These are phyloP conservation scores for Athelia psychrophila DNA, from an alignment of 1,284 basidiomycete species.

Conservation along the genomic window DNA sequence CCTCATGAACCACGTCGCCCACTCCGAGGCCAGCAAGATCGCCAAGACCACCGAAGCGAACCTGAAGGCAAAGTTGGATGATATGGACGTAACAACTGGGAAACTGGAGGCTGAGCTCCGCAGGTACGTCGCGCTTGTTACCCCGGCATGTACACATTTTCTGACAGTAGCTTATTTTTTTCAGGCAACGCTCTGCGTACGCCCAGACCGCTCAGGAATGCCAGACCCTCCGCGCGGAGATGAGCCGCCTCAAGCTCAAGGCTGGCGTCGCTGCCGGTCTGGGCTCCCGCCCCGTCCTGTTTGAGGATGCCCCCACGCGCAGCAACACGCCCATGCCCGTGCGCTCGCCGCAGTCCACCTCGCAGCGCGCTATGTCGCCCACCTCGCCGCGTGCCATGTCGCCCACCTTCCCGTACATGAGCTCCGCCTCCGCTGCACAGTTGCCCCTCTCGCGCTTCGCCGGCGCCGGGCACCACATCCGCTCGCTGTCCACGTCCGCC, in stretches of 20 bases:
- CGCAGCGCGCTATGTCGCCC: conserved; percentile 28
- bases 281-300: conserved; percentile 20
- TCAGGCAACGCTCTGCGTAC: conserved; percentile 57
- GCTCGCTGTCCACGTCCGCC: conserved; percentile 49
- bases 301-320: conserved; percentile 17
- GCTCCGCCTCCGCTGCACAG: conserved; percentile 41
- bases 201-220: conserved; percentile 68
- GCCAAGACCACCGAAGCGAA: conserved; percentile 58
- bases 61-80: conserved; percentile 62
- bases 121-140: conserved; percentile 41
- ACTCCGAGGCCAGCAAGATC: conserved; percentile 66
- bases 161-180: conserved; percentile 14
- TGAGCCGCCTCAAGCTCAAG: conserved; percentile 38
- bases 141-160: conserved; percentile 9
- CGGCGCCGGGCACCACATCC: conserved; percentile 40
- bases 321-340: conserved; percentile 1
- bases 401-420: conserved; percentile 25
- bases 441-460: too few relatives aligned
- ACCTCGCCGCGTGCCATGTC: conserved; percentile 35
- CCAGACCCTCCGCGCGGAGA: conserved; percentile 61
- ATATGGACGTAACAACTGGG: conserved; percentile 51
- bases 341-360: conserved; percentile 14
- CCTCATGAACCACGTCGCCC: conserved; percentile 74
- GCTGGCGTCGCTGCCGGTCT: conserved; percentile 42
- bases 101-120: conserved; percentile 66